phyloP scores from a whole-genome alignment of 2,329 filamentous ascomycete species.

The Colletotrichum sp. region DNA sequence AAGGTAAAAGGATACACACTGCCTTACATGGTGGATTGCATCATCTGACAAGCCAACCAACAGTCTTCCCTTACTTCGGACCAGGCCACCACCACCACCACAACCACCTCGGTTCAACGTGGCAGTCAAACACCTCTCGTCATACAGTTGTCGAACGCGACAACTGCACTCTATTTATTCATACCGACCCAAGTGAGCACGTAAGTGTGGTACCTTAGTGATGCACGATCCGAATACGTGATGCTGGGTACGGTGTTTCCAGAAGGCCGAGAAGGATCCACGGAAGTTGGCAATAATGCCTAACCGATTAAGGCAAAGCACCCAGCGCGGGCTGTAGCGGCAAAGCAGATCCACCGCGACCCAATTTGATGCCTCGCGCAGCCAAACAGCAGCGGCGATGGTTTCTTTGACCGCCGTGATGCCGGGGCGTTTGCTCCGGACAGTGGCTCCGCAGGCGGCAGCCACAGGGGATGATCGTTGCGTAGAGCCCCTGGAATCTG shows the following conservation, averaged over 20 bases:
- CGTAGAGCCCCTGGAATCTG: background rate
- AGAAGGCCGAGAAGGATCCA: background rate
- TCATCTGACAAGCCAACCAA: background rate
- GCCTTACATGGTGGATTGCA: background rate
- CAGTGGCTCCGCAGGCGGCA: background rate
- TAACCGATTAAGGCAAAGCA: background rate
- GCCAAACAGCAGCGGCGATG: background rate
- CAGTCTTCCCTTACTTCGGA: background rate
- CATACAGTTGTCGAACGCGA: background rate
- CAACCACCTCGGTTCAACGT: background rate
- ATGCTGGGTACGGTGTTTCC: background rate
- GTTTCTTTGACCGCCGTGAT: background rate
- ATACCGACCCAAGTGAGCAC: background rate
- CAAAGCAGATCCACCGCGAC: background rate
- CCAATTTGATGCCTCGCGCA: background rate
- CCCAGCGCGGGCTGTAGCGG: background rate
- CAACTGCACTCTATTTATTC: background rate
- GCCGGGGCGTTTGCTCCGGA: slow-evolving; percentile 19
- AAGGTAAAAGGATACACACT: background rate
- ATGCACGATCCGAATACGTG: background rate
- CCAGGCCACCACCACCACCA: background rate
- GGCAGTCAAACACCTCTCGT: background rate
- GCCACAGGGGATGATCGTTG: slow-evolving; percentile 5
- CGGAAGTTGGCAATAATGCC: background rate
- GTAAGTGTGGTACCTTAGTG: background rate